Evolutionary conservation across 176 grass and related monocot species (phyloP), one percentile per base, ranked within the genome.

Genomic region (Urochloa ruziziensis): DNA sequence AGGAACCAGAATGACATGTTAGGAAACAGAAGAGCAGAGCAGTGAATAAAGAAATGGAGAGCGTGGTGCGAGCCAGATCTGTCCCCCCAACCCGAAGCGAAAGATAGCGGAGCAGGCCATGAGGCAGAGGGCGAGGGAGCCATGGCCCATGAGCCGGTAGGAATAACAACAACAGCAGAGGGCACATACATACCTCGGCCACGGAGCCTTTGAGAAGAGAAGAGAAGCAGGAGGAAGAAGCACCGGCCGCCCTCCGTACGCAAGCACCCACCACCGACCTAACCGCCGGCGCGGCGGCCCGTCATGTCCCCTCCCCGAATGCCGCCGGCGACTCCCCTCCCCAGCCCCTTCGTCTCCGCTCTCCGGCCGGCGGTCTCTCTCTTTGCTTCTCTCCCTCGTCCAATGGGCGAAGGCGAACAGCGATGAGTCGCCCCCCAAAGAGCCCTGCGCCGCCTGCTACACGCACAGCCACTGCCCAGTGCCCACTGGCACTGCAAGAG

Each of bases 51-150:
- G 19, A 58, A 73, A 60, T 43, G 64, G 40, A 62, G 30, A 59
- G 32, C 39, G 57, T 12, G 12, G 11, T 15, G 35, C 30, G 48
- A 62, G 21, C 56, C 66, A 79, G 86, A 88, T 88, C 86, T 84
- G 81, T 27, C 2, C 17, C 7, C 7, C 14, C 3, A 47, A 10
- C 6, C 40, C 3, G 25, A 65, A 64, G 18, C 76, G 0, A 51
- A 8, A 37, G 52, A 51, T 12, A 39, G 39, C 11, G 49, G 29
- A 62, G 10, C 57, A 54, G 49, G 52, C 72, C 18, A 54, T 49
- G 48, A 42, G 44, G 32, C 69, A 73, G 6, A 19, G 30, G 48
- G 71, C n/a, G n/a, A 73, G 16, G 44, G 29, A 51, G 10, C 27
- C 16, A 49, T 5, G 72, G 36, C n/a, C n/a, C n/a, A n/a, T n/a